phyloP scores from a whole-genome alignment of 2,329 filamentous ascomycete species.

The Aureobasidium sp. region DNA sequence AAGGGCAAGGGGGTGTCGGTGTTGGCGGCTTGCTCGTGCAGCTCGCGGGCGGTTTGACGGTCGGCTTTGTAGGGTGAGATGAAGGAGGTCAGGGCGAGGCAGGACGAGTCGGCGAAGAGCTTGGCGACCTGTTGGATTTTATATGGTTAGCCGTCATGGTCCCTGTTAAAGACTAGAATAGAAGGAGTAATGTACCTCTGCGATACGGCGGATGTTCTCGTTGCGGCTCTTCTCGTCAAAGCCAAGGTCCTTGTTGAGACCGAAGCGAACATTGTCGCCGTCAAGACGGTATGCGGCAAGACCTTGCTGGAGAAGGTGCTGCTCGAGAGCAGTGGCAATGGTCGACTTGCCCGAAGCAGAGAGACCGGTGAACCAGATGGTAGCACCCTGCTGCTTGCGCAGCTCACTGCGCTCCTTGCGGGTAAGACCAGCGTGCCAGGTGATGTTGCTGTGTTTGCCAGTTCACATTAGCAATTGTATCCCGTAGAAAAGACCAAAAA shows the following conservation, averaged over 20 bases:
- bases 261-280: conserved; percentile 97
- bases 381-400: conserved; percentile 82
- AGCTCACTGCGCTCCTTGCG: conserved; percentile 66
- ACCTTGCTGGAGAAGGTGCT: conserved; percentile 83
- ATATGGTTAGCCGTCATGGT: not conserved
- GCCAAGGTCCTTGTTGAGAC: conserved; percentile 93
- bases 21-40: conserved; percentile 58
- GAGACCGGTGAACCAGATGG: conserved; percentile 96
- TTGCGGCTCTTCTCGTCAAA: conserved; percentile 90
- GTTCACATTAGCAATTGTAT: not conserved
- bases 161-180: not conserved
- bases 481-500: not conserved
- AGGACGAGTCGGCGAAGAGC: conserved; percentile 85
- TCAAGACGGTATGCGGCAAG: conserved; percentile 86
- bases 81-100: conserved; percentile 88
- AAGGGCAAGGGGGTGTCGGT: conserved; percentile 68
- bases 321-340: conserved; percentile 91
- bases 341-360: conserved; percentile 96
- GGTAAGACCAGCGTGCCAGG: conserved; percentile 77
- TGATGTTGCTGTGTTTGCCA: conserved; percentile 63
- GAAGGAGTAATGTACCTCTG: conserved; percentile 49
- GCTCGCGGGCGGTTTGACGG: conserved; percentile 68
- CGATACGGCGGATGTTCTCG: conserved; percentile 96
- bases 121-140: conserved; percentile 64
- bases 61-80: conserved; percentile 92